Evolutionary conservation across 129 eudicot species (phyloP).

Genomic region (Flaveria linearis): DNA sequence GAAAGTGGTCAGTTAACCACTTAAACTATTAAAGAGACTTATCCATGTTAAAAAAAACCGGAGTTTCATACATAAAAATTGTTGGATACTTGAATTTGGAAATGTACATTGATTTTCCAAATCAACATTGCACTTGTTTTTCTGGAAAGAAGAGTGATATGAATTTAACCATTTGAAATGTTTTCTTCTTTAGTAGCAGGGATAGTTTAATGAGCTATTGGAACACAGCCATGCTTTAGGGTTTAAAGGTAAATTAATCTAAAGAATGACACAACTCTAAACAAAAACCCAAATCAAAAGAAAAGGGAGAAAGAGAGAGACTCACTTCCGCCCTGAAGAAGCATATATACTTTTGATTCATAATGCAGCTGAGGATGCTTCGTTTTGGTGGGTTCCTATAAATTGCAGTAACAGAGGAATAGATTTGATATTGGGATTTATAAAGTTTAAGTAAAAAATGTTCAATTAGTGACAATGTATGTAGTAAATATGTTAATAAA

Average conservation of each 20-base stretch:
- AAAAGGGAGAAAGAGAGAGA: slow-evolving; percentile 5
- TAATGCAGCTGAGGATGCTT: slow-evolving; percentile 85
- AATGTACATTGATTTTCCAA: background rate
- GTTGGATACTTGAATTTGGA: background rate
- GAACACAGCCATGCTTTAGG: no score
- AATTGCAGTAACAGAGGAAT: slow-evolving; percentile 8
- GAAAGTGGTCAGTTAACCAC: background rate
- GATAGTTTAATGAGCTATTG: no score
- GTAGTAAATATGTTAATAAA: slow-evolving; percentile 8
- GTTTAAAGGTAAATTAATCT: background rate
- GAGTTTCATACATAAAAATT: background rate
- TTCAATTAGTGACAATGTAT: background rate
- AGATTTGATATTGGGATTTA: background rate
- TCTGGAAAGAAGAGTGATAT: background rate
- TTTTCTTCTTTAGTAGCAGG: no score
- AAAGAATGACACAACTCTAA: background rate
- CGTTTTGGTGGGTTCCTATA: slow-evolving; percentile 77
- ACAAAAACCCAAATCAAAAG: background rate
- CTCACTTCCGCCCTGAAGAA: slow-evolving; percentile 89
- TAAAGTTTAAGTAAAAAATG: background rate
- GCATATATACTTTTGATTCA: slow-evolving; percentile 78
- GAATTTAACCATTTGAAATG: background rate
- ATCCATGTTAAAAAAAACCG: background rate
- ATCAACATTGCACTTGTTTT: background rate
- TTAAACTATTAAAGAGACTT: background rate